Percentiles rank a stretch among this genome's conserved stretches.
Conservation (phyloP, 345 rosid species). For the Rhodamnia rubescens region DNA sequence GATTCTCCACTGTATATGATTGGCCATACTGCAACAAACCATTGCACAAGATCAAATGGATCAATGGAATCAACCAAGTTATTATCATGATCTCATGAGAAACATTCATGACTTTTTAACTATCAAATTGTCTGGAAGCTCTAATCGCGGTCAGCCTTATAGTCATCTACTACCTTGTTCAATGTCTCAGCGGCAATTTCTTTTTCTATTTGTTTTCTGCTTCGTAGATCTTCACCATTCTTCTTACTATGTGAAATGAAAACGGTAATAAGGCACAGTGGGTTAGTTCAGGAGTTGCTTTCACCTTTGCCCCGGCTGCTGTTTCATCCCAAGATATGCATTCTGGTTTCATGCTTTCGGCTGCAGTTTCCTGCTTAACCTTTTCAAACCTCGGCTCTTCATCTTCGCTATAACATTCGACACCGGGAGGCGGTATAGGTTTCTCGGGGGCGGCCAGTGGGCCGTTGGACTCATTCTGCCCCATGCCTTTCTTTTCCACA, state of each 20-base stretch:
- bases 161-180: not conserved
- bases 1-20: not conserved
- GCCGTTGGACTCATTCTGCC: not conserved
- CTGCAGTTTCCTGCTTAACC: not conserved
- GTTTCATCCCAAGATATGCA: not conserved
- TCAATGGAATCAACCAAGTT: not conserved
- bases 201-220: not conserved
- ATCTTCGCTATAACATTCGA: not conserved
- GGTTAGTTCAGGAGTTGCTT: not conserved
- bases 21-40: not conserved
- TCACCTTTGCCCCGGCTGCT: not conserved
- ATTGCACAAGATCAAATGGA: not conserved
- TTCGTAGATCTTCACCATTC: not conserved
- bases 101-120: not conserved
- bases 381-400: not conserved
- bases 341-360: not conserved
- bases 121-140: not conserved
- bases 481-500: not conserved
- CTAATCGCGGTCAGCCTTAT: not conserved
- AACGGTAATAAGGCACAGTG: not conserved
- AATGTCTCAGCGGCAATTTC: not conserved
- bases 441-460: not conserved
- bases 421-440: not conserved
- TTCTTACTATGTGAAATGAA: not conserved
- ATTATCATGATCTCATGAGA: not conserved